These are phyloP conservation scores for Coemansia sp. DNA, from an alignment of 192 early-diverging fungal genomes.

Conservation along the genomic window DNA sequence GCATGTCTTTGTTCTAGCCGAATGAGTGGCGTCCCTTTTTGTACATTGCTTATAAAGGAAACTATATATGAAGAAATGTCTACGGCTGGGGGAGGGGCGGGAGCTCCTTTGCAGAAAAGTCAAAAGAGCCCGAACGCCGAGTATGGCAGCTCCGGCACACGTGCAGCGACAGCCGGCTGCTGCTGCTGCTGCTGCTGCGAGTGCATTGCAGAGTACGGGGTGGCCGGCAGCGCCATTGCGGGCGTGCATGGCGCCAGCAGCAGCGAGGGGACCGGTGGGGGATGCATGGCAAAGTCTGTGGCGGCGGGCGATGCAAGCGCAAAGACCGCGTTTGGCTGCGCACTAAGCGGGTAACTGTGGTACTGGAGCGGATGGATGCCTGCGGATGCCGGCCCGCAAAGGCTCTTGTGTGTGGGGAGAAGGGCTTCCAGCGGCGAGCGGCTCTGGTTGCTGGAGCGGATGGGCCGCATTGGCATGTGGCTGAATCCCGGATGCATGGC, in stretches of 20 bases:
- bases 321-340: not conserved
- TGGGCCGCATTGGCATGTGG: not conserved
- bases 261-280: conserved; percentile 21
- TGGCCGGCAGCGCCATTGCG: conserved; percentile 7
- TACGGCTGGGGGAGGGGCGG: no score
- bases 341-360: not conserved
- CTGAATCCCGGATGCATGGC: not conserved
- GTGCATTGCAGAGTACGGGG: not conserved
- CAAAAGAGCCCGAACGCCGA: conserved; percentile 17
- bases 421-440: not conserved
- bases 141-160: not conserved
- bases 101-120: no score
- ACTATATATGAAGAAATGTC: not conserved
- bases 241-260: conserved; percentile 49
- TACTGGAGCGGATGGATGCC: conserved; percentile 1
- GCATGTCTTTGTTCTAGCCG: not conserved
- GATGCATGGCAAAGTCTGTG: no score
- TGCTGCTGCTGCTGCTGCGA: conserved; percentile 5
- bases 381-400: not conserved
- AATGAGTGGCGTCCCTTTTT: not conserved
- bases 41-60: not conserved
- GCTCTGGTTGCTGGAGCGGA: not conserved
- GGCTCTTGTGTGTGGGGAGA: not conserved
- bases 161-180: not conserved
- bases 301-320: not conserved